A percentile compares a stretch with the other conserved stretches of the same genome.
phyloP scores from a whole-genome alignment of 129 eudicot genomes.

The Mikania micrantha region DNA sequence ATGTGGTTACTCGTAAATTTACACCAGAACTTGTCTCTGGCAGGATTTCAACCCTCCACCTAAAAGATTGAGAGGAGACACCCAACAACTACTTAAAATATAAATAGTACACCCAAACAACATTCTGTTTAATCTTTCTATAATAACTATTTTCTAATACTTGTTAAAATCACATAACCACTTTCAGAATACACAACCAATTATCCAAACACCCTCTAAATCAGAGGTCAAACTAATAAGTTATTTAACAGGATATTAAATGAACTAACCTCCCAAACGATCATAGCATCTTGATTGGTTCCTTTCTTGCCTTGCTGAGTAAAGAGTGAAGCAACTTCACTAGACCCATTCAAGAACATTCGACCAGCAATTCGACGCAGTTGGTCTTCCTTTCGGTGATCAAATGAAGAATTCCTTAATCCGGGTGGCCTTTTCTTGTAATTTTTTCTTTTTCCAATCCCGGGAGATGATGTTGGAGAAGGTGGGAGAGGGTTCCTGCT shows the following conservation, averaged over 20 bases:
- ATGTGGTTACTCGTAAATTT: too few relatives aligned
- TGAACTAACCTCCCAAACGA: constrained; percentile 91
- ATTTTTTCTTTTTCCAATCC: constrained; percentile 43
- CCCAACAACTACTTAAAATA: too few relatives aligned
- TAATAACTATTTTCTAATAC: neutral
- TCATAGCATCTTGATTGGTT: constrained; percentile 98
- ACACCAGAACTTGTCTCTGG: too few relatives aligned
- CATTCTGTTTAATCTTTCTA: neutral
- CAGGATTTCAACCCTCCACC: too few relatives aligned
- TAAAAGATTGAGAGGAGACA: too few relatives aligned
- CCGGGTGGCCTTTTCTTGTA: constrained; percentile 39
- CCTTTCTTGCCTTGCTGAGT: constrained; percentile 98
- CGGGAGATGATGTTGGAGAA: constrained; percentile 40
- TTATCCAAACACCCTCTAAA: neutral
- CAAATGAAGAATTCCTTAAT: constrained; percentile 36
- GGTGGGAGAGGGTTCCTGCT: constrained; percentile 85
- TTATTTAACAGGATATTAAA: neutral
- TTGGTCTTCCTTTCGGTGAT: constrained; percentile 57
- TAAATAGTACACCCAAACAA: neutral
- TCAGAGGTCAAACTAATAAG: neutral
- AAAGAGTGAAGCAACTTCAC: constrained; percentile 71
- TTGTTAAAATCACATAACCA: neutral
- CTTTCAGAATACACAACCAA: neutral
- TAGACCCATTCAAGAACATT: constrained; percentile 71
- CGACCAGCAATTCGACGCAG: constrained; percentile 65